Evolutionary conservation across 352 stramenopile genomes (phyloP).

Genomic region (Blastocystis sp.): DNA sequence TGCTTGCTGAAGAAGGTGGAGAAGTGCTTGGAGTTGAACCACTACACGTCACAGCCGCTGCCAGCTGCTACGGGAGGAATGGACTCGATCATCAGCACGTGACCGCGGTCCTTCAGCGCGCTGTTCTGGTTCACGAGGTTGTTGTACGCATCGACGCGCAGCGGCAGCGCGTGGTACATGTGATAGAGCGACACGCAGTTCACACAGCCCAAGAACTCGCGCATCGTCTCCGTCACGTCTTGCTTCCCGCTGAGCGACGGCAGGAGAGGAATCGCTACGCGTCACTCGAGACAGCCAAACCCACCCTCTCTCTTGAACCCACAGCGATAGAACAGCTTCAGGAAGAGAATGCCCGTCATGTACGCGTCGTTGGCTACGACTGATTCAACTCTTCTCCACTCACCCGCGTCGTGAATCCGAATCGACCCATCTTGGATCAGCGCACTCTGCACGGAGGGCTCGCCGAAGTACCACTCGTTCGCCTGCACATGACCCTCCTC

Average conservation of each 20-base stretch:
- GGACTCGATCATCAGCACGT: conserved; percentile 27
- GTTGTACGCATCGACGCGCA: conserved; percentile 46
- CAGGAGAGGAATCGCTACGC: background rate
- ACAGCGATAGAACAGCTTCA: conserved; percentile 61
- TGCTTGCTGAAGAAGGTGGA: conserved; percentile 45
- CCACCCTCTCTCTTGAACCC: conserved; percentile 11
- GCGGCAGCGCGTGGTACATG: conserved; percentile 14
- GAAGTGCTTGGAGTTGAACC: conserved; percentile 60
- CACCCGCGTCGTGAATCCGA: conserved; percentile 40
- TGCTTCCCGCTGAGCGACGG: background rate
- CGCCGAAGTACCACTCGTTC: conserved; percentile 5
- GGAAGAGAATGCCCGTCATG: conserved; percentile 46
- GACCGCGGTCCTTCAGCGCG: background rate
- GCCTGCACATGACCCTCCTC: background rate
- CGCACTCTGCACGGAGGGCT: background rate
- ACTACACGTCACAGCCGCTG: conserved; percentile 5
- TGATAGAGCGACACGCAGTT: conserved; percentile 47
- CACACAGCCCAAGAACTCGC: conserved; percentile 1
- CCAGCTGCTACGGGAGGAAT: background rate
- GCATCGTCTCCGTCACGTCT: background rate
- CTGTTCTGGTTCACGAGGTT: conserved; percentile 28
- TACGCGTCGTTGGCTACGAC: conserved; percentile 32
- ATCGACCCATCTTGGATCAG: background rate
- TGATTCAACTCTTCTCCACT: background rate
- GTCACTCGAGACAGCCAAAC: background rate